phyloP scores from a whole-genome alignment of 1,284 basidiomycete genomes.

The Apiotrichum mycotoxinovorans region DNA sequence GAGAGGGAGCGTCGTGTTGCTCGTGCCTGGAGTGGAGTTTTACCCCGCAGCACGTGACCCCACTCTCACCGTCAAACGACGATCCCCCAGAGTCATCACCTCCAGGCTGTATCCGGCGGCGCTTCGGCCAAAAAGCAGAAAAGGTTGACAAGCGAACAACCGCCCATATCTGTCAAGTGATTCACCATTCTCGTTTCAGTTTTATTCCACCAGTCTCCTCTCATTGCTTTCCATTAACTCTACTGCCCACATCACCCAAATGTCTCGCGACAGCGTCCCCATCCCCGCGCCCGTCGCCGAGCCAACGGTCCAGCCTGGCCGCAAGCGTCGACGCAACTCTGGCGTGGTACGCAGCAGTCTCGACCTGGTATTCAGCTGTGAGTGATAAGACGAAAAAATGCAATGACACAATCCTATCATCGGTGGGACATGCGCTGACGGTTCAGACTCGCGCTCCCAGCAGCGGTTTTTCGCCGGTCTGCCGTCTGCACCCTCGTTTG shows the following conservation, averaged over 20 bases:
- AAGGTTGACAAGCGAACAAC: no score
- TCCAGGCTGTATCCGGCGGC: no score
- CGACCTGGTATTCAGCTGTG: constrained; percentile 50
- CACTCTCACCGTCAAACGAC: no score
- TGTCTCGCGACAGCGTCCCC: constrained; percentile 17
- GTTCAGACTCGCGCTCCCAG: constrained; percentile 46
- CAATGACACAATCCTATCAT: not conserved
- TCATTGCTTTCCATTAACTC: not conserved
- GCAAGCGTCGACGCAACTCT: not conserved
- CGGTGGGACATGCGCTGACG: not conserved
- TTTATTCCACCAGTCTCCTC: not conserved
- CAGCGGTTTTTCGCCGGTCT: constrained; percentile 41
- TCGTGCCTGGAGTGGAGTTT: no score
- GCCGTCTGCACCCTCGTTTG: constrained; percentile 45
- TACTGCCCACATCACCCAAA: not conserved
- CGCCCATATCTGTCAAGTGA: not conserved
- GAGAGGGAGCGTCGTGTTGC: no score
- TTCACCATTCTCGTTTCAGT: not conserved
- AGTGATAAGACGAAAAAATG: constrained; percentile 12
- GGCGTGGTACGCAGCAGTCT: constrained; percentile 42
- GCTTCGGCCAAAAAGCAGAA: no score
- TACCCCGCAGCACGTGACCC: no score
- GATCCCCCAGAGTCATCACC: no score
- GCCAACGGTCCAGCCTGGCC: not conserved
- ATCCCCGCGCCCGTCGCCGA: constrained; percentile 5